Evolutionary conservation across 2,329 filamentous ascomycete genomes (phyloP), one percentile per base, ranked within the genome.

Genomic region (Chrysoporthe cubensis): DNA sequence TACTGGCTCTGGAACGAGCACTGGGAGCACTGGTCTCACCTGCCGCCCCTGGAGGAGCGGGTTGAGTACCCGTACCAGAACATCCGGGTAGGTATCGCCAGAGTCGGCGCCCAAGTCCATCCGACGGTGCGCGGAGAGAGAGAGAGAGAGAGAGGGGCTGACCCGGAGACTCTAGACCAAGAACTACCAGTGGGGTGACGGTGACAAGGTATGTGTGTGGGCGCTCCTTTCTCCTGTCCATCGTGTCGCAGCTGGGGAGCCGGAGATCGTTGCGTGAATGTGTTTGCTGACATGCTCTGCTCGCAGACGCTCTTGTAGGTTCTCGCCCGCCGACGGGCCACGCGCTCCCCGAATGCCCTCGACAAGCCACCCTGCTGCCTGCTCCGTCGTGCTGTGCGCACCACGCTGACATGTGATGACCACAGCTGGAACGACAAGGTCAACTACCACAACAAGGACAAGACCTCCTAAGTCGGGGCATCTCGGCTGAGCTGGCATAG

Each of bases 401-500:
- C 32, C 37, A n/a, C 5, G 32, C 59, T 40, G 46, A 37, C 18
- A 18, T 43, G 43, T 62, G 16, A 37, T 21, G 46, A 48, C 61
- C 71, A 72, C 75, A 93, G 91, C 91, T 99, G 96, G 96, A 98
- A 98, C 83, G 85, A 90, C 73, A 87, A 85, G 69, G 94, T 97
- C 85, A 98, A 98, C 90, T 95, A 97, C 86, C 94, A 98, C 90
- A 94, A 97, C 86, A 91, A 91, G 85, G 91, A 96, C 85, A 93
- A 92, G 87, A 77, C 79, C 70, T 75, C 78, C 68, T 86, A 83
- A 82, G 73, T 5, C 37, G 37, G 37, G 37, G 37, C 26, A 26
- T 26, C 26, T 26, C 26, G 26, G 26, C 26, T 26, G 26, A 26
- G 26, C 26, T 26, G 26, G 26, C 26, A 26, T 26, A 2, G 26